Percentiles rank a stretch among this genome's conserved stretches.
phyloP scores from a whole-genome alignment of 495 filamentous ascomycete genomes.

The Penicillium desertorum region DNA sequence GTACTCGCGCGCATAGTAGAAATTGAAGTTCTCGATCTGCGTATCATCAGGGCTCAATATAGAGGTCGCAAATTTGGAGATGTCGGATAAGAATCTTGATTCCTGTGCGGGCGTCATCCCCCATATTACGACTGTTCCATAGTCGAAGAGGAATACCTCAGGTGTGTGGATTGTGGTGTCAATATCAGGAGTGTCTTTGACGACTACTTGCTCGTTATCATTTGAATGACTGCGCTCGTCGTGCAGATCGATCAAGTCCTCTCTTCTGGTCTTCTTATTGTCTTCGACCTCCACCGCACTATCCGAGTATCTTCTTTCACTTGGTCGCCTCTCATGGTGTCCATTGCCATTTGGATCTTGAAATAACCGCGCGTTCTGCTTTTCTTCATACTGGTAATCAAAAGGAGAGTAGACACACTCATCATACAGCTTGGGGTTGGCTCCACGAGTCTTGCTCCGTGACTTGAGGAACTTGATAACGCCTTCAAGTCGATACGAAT shows the following conservation, averaged over 20 bases:
- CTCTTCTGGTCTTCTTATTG: constrained; percentile 46
- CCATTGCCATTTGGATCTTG: constrained; percentile 23
- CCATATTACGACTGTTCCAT: constrained; percentile 99
- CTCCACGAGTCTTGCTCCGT: constrained; percentile 66
- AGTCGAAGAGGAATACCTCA: constrained; percentile 94
- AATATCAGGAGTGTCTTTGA: constrained; percentile 40
- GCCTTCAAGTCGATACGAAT: constrained; percentile 81
- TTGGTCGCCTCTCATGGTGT: constrained; percentile 38
- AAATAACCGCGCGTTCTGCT: constrained; percentile 32
- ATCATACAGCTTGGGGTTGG: constrained; percentile 87
- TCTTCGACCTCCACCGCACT: constrained; percentile 59
- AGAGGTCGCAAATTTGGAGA: constrained; percentile 91
- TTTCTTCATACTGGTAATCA: constrained; percentile 60
- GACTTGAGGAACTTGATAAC: constrained; percentile 88
- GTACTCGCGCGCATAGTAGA: constrained; percentile 96
- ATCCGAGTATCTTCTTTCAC: constrained; percentile 66
- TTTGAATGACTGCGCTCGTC: constrained; percentile 39
- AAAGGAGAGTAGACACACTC: constrained; percentile 97
- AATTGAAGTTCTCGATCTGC: constrained; percentile 97
- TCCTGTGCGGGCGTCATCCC: constrained; percentile 88
- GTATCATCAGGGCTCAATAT: constrained; percentile 84
- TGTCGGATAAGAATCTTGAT: constrained; percentile 83
- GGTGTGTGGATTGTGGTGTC: constrained; percentile 78
- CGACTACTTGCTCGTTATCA: constrained; percentile 29
- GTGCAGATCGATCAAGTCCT: constrained; percentile 55